Conservation (phyloP, 2,329 filamentous ascomycete species). For the Talaromyces atroroseus region DNA sequence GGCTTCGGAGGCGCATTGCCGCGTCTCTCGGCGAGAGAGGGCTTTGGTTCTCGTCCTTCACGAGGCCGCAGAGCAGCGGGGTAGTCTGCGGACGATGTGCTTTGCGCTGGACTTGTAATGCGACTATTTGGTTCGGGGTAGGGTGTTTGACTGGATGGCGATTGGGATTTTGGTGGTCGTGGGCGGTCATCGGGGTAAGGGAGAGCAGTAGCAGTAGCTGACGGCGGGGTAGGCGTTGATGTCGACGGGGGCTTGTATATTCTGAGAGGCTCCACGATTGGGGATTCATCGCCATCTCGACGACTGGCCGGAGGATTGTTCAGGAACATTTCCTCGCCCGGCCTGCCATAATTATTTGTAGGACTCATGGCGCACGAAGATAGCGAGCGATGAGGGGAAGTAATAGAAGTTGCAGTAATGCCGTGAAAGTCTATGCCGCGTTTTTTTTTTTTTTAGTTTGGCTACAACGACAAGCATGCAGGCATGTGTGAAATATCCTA, state of each 20-base stretch:
- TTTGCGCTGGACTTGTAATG: conserved; percentile 14
- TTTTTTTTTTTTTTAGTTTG: not conserved
- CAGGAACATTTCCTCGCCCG: conserved; percentile 81
- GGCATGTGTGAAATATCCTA: not conserved
- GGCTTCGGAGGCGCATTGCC: conserved; percentile 71
- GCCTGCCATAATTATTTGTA: conserved; percentile 53
- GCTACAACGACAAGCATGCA: not conserved
- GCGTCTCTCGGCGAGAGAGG: conserved; percentile 69
- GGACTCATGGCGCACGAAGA: conserved; percentile 33
- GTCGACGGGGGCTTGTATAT: conserved; percentile 69
- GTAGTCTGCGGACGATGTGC: conserved; percentile 28
- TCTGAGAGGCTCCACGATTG: conserved; percentile 74
- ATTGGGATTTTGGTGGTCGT: conserved; percentile 31
- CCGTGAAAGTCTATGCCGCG: not conserved
- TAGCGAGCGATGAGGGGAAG: not conserved
- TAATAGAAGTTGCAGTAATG: not conserved
- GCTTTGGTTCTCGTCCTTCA: conserved; percentile 49
- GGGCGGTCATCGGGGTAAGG: conserved; percentile 67
- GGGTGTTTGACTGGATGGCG: conserved; percentile 25
- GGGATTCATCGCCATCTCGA: conserved; percentile 53
- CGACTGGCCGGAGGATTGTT: conserved; percentile 31
- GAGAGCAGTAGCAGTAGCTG: conserved; percentile 59
- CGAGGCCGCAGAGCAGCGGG: conserved; percentile 37
- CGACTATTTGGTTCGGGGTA: conserved; percentile 14
- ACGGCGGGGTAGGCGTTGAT: conserved; percentile 29